These are phyloP conservation scores for Candida maesae DNA, from an alignment of 805 yeast species.

Conservation along the genomic window DNA sequence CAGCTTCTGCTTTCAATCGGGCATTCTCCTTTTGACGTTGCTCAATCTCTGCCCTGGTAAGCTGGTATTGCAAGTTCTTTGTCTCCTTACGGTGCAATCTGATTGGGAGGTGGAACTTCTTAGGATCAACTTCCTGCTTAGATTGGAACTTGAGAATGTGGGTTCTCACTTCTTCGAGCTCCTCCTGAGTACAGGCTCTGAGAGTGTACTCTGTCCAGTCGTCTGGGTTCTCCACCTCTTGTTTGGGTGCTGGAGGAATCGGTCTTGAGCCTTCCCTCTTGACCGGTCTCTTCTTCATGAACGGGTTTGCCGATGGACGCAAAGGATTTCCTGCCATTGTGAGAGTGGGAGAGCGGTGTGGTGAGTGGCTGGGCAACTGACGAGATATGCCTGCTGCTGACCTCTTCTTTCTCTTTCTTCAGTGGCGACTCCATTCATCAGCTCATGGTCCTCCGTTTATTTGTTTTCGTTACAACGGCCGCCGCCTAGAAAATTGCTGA, in stretches of 20 bases:
- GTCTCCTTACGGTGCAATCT: slow-evolving; percentile 93
- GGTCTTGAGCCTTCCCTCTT: slow-evolving; percentile 12
- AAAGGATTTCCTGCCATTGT: slow-evolving; percentile 8
- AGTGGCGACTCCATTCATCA: no score
- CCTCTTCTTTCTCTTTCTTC: no score
- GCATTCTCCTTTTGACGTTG: slow-evolving; percentile 49
- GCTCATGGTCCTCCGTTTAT: not conserved
- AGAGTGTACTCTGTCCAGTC: slow-evolving; percentile 42
- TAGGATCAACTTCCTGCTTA: slow-evolving; percentile 69
- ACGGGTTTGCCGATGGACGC: slow-evolving; percentile 18
- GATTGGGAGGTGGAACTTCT: slow-evolving; percentile 71
- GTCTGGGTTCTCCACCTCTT: slow-evolving; percentile 23
- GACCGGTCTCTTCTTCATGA: slow-evolving; percentile 10
- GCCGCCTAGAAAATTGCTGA: no score
- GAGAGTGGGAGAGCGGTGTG: not conserved
- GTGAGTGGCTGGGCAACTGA: no score
- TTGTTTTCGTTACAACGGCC: not conserved
- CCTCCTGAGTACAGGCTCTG: slow-evolving; percentile 69
- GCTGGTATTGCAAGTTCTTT: slow-evolving; percentile 79
- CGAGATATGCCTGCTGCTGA: no score
- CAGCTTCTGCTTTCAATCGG: slow-evolving; percentile 30
- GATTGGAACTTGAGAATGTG: slow-evolving; percentile 82
- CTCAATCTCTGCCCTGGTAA: slow-evolving; percentile 73
- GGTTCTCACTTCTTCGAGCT: slow-evolving; percentile 65
- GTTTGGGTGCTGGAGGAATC: slow-evolving; percentile 15